phyloP scores from a whole-genome alignment of 1,284 basidiomycete species.

The Thecaphora thlaspeos region DNA sequence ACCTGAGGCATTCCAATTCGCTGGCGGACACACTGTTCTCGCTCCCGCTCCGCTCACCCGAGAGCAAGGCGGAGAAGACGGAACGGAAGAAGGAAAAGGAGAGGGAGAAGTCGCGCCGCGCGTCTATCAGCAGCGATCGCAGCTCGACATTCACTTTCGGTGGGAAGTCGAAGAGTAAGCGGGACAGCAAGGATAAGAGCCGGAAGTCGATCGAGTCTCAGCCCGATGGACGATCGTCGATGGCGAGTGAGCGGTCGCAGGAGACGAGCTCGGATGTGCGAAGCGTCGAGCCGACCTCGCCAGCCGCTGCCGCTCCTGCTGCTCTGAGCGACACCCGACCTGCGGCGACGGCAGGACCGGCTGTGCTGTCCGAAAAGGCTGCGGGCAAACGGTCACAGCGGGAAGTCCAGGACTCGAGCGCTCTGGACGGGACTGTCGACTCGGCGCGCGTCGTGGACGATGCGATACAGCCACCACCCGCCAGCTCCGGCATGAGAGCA shows the following conservation, averaged over 20 bases:
- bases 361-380: constrained; percentile 13
- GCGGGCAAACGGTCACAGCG: constrained; percentile 16
- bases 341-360: no score
- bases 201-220: background rate
- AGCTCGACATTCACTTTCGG: background rate
- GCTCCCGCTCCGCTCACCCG: constrained; percentile 25
- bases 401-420: background rate
- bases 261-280: background rate
- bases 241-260: background rate
- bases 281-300: background rate
- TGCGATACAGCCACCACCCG: no score
- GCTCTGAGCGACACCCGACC: no score
- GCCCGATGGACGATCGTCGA: background rate
- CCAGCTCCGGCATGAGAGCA: background rate
- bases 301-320: no score
- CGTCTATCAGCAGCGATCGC: background rate
- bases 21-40: constrained; percentile 51
- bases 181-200: constrained; percentile 15
- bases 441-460: no score
- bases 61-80: constrained; percentile 28
- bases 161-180: background rate
- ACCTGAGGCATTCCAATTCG: constrained; percentile 20
- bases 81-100: constrained; percentile 27
- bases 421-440: no score
- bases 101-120: constrained; percentile 18